Conservation (phyloP, 2,329 filamentous ascomycete species). For the Hypocrella siamensis region DNA sequence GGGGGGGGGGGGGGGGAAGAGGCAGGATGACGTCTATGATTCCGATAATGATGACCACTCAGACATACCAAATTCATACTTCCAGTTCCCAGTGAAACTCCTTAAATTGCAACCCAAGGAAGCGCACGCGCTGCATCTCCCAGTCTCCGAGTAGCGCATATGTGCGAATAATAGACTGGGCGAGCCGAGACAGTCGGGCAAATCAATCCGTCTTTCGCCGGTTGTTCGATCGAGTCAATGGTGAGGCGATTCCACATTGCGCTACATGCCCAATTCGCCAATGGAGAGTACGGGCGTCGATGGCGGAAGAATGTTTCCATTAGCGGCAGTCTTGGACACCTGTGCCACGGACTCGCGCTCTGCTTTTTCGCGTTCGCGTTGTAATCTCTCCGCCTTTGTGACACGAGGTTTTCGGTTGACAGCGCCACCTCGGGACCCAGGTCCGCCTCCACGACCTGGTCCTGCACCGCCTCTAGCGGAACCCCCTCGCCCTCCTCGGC, state of each 20-base stretch:
- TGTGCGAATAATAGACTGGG: no score
- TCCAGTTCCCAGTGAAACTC: no score
- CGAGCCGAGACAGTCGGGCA: no score
- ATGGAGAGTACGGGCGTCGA: constrained; percentile 21
- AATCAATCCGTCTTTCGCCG: no score
- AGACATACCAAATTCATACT: no score
- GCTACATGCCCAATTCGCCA: constrained; percentile 18
- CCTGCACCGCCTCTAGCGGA: constrained; percentile 38
- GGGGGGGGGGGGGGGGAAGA: not conserved
- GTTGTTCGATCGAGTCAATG: not conserved
- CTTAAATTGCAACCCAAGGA: no score
- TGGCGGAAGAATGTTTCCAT: constrained; percentile 21
- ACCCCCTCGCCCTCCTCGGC: constrained; percentile 43
- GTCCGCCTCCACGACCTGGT: constrained; percentile 32
- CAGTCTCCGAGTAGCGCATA: no score
- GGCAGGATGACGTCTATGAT: not conserved
- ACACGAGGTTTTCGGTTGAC: constrained; percentile 69
- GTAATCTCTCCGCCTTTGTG: constrained; percentile 71
- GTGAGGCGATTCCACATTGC: not conserved
- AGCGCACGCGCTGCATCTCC: no score
- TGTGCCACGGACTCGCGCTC: constrained; percentile 45
- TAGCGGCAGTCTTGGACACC: constrained; percentile 20
- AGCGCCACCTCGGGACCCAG: constrained; percentile 60
- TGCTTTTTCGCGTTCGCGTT: constrained; percentile 67
- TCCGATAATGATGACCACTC: not conserved